Evolutionary conservation across 2,329 filamentous ascomycete genomes (phyloP).

Genomic region (Fusarium sp.): DNA sequence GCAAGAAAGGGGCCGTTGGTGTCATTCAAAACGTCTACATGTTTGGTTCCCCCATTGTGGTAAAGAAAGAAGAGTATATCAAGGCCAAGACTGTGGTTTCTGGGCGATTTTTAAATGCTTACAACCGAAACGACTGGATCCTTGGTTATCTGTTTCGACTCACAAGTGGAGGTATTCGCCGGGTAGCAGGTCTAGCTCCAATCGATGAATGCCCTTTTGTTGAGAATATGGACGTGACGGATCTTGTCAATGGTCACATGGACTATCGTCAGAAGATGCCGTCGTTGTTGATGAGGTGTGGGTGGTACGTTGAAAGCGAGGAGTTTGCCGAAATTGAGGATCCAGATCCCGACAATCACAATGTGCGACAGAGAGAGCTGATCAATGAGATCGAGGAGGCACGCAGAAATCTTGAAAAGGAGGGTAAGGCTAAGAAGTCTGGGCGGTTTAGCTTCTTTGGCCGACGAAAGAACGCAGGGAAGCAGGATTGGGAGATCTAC

Average conservation of each 20-base stretch:
- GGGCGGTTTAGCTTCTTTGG: slow-evolving; percentile 81
- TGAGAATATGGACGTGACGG: slow-evolving; percentile 91
- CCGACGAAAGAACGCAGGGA: slow-evolving; percentile 82
- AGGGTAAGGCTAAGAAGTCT: slow-evolving; percentile 74
- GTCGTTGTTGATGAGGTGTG: slow-evolving; percentile 84
- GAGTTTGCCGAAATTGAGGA: slow-evolving; percentile 98
- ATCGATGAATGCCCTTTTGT: slow-evolving; percentile 82
- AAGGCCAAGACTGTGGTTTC: slow-evolving; percentile 85
- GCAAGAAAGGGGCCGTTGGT: slow-evolving; percentile 84
- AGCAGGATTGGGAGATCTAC: slow-evolving; percentile 95
- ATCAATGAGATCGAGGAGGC: slow-evolving; percentile 98
- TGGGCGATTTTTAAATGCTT: slow-evolving; percentile 95
- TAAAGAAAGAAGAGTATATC: slow-evolving; percentile 90
- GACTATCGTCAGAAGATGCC: slow-evolving; percentile 96
- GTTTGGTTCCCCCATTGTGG: slow-evolving; percentile 92
- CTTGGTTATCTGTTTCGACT: slow-evolving; percentile 95
- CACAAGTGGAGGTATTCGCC: slow-evolving; percentile 90
- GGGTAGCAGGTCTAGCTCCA: slow-evolving; percentile 84
- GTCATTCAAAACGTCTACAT: slow-evolving; percentile 95
- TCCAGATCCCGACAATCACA: slow-evolving; percentile 93
- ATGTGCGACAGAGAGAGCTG: slow-evolving; percentile 87
- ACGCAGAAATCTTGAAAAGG: slow-evolving; percentile 84
- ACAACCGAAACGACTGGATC: slow-evolving; percentile 97
- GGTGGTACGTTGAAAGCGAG: slow-evolving; percentile 91
- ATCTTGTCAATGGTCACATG: slow-evolving; percentile 92